phyloP scores from a whole-genome alignment of 2,329 filamentous ascomycete species.

The Arthrobotrys megalospora region DNA sequence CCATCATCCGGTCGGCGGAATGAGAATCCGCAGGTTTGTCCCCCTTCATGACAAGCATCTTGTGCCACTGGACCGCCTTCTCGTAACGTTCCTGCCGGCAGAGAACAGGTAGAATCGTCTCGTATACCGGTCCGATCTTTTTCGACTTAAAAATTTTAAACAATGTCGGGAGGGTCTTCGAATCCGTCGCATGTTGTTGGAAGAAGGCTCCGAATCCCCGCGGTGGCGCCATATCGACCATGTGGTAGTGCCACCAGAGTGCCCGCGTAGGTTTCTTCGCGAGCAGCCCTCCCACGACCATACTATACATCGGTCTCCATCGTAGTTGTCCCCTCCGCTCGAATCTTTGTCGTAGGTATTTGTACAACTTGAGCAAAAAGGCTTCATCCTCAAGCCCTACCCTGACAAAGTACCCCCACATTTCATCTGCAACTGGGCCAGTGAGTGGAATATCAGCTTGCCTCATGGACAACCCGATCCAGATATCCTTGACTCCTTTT shows the following conservation, averaged over 20 bases:
- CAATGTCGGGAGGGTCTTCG: constrained; percentile 27
- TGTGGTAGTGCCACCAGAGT: constrained; percentile 60
- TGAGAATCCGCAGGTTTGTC: constrained; percentile 62
- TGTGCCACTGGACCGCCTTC: constrained; percentile 62
- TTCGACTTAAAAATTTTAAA: constrained; percentile 40
- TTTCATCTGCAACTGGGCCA: constrained; percentile 59
- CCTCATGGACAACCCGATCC: constrained; percentile 62
- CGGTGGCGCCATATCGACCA: constrained; percentile 60
- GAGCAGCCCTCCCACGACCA: constrained; percentile 61
- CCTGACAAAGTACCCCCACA: constrained; percentile 62
- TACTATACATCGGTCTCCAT: constrained; percentile 61
- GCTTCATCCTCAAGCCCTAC: constrained; percentile 59
- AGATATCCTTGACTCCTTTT: constrained; percentile 62
- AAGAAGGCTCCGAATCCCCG: constrained; percentile 60
- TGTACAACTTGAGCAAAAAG: constrained; percentile 62
- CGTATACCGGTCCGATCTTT: constrained; percentile 57
- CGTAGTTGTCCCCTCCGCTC: constrained; percentile 26
- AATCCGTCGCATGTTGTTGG: constrained; percentile 19
- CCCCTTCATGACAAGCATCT: constrained; percentile 61
- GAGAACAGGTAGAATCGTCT: constrained; percentile 59
- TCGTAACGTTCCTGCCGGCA: constrained; percentile 57
- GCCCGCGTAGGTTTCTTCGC: constrained; percentile 49
- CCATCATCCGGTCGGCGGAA: constrained; percentile 59
- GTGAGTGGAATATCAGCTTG: constrained; percentile 61
- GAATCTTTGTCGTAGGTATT: constrained; percentile 59